phyloP scores from a whole-genome alignment of 495 filamentous ascomycete genomes.

The Hypoxylon fragiforme region DNA sequence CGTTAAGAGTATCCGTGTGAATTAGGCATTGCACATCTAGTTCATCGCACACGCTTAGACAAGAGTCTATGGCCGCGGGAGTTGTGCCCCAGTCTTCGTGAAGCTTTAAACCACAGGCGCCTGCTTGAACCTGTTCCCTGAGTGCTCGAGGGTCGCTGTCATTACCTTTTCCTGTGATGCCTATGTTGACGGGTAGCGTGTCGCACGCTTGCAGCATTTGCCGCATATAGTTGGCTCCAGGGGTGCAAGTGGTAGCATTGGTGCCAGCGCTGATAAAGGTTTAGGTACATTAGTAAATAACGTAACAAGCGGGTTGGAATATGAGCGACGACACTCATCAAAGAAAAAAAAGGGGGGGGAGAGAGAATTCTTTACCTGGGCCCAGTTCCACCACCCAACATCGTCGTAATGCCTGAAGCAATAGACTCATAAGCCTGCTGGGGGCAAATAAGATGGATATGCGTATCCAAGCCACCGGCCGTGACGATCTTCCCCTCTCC shows the following conservation, averaged over 20 bases:
- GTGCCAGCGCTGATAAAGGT: constrained; percentile 88
- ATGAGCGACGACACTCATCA: constrained; percentile 14
- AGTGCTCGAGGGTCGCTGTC: constrained; percentile 75
- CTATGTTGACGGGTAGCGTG: constrained; percentile 83
- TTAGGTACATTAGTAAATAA: no score
- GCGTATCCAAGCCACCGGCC: constrained; percentile 87
- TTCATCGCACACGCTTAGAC: constrained; percentile 84
- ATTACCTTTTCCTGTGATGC: constrained; percentile 96
- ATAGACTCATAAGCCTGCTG: constrained; percentile 89
- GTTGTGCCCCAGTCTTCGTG: constrained; percentile 98
- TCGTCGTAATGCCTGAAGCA: constrained; percentile 85
- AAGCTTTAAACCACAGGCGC: constrained; percentile 88
- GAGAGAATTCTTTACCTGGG: constrained; percentile 62
- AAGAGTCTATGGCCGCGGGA: constrained; percentile 89
- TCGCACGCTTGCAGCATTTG: constrained; percentile 95
- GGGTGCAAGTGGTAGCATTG: constrained; percentile 94
- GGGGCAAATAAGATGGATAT: constrained; percentile 97
- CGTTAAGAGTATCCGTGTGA: constrained; percentile 97
- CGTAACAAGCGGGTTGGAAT: no score
- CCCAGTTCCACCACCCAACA: constrained; percentile 93
- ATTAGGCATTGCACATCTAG: constrained; percentile 94
- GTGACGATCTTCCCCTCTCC: constrained; percentile 93
- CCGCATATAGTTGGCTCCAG: constrained; percentile 77
- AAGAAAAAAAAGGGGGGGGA: neutral
- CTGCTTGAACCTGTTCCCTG: constrained; percentile 79